Evolutionary conservation across 2,329 filamentous ascomycete species (phyloP).

Genomic region (Pseudogymnoascus sp.): DNA sequence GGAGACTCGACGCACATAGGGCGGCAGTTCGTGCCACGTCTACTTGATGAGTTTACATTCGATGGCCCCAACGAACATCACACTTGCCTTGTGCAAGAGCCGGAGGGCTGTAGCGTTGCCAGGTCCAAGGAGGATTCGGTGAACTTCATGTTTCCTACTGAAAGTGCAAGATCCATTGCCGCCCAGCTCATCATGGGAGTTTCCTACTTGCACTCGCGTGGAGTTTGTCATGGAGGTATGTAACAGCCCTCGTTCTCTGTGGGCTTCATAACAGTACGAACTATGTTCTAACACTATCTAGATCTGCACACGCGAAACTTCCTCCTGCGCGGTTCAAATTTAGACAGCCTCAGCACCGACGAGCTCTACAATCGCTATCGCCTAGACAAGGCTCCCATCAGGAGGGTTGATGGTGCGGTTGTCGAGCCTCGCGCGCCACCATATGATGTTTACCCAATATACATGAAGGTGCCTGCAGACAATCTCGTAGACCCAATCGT

Average conservation of each 20-base stretch:
- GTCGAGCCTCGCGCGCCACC: not conserved
- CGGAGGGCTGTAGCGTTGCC: not conserved
- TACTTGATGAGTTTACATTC: constrained; percentile 34
- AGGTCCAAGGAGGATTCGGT: not conserved
- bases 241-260: not conserved
- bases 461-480: not conserved
- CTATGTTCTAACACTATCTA: not conserved
- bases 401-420: not conserved
- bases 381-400: not conserved
- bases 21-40: constrained; percentile 27
- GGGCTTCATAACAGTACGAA: not conserved
- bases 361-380: not conserved
- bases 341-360: not conserved
- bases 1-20: constrained; percentile 15
- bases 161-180: not conserved
- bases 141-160: not conserved
- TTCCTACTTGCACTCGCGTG: not conserved
- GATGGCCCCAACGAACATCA: constrained; percentile 39
- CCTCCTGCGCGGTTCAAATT: not conserved
- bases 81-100: constrained; percentile 37
- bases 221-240: not conserved
- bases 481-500: constrained; percentile 13
- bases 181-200: not conserved
- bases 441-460: not conserved
- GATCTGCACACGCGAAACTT: not conserved